phyloP scores from a whole-genome alignment of 169 alveolate species.

The Eimeria zaria region DNA sequence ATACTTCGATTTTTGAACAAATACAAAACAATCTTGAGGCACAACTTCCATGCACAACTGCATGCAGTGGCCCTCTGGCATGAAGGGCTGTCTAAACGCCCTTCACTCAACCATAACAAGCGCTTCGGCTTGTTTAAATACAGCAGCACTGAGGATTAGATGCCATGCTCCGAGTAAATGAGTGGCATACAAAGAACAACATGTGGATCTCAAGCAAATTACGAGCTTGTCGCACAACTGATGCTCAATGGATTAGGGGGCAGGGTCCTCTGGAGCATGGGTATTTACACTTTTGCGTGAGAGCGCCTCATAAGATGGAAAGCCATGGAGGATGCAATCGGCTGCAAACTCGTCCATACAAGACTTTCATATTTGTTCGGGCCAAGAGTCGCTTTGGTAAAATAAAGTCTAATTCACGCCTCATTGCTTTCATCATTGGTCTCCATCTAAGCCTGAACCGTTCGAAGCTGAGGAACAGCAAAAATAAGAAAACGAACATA shows the following conservation, averaged over 20 bases:
- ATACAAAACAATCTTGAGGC: background rate
- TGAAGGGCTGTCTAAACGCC: background rate
- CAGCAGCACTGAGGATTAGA: background rate
- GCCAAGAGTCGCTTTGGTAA: background rate
- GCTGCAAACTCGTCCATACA: background rate
- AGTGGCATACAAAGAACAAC: background rate
- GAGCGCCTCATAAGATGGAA: background rate
- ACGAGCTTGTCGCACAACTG: background rate
- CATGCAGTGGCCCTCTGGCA: background rate
- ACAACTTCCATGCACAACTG: background rate
- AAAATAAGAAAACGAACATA: background rate
- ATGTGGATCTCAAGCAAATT: background rate
- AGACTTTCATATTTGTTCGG: background rate
- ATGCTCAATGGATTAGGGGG: background rate
- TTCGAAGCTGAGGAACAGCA: background rate
- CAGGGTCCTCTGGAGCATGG: background rate
- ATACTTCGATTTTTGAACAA: background rate
- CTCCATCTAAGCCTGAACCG: background rate
- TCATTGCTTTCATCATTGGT: background rate
- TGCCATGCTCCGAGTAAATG: background rate
- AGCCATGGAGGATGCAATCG: background rate
- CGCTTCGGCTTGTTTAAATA: background rate
- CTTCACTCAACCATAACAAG: background rate
- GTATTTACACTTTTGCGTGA: background rate
- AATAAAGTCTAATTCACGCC: background rate